A percentile compares a stretch with the other conserved stretches of the same genome.
phyloP scores from a whole-genome alignment of 495 filamentous ascomycete genomes.

The Penicillium cinerascens region DNA sequence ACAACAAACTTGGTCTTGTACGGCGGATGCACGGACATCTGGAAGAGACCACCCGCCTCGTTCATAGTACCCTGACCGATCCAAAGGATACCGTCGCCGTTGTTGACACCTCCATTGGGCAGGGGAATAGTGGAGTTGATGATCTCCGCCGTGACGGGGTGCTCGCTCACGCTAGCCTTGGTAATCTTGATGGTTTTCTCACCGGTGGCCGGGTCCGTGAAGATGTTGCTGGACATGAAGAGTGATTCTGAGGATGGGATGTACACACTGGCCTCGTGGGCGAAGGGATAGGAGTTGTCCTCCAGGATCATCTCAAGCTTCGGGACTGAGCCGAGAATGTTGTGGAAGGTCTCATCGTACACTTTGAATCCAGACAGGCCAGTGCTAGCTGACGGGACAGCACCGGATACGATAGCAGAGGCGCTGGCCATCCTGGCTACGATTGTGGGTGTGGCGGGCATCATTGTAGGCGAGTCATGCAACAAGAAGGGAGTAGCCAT shows the following conservation, averaged over 20 bases:
- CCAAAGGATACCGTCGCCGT: conserved; percentile 39
- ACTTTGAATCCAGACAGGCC: conserved; percentile 23
- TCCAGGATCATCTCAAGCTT: conserved; percentile 35
- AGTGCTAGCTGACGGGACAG: no score
- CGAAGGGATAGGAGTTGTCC: conserved; percentile 43
- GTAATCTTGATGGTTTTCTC: conserved; percentile 37
- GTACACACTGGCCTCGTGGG: conserved; percentile 62
- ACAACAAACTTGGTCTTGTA: conserved; percentile 32
- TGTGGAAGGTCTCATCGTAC: conserved; percentile 34
- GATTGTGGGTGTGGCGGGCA: not conserved
- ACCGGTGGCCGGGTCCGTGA: conserved; percentile 27
- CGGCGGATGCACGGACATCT: conserved; percentile 28
- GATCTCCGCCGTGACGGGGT: conserved; percentile 32
- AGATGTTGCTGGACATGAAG: conserved; percentile 57
- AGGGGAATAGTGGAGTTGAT: conserved; percentile 47
- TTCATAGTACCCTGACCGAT: conserved; percentile 52
- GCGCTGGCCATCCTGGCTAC: conserved; percentile 6
- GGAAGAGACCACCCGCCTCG: conserved; percentile 47
- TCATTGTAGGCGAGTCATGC: no score
- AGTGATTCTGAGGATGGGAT: conserved; percentile 47
- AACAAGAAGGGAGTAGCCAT: not conserved
- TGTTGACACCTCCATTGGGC: conserved; percentile 54
- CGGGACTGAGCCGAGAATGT: conserved; percentile 34
- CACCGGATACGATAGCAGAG: conserved; percentile 9
- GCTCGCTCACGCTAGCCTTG: conserved; percentile 25